Evolutionary conservation across 768 basidiomycete genomes (phyloP).

Genomic region (Gautieria morchelliformis): DNA sequence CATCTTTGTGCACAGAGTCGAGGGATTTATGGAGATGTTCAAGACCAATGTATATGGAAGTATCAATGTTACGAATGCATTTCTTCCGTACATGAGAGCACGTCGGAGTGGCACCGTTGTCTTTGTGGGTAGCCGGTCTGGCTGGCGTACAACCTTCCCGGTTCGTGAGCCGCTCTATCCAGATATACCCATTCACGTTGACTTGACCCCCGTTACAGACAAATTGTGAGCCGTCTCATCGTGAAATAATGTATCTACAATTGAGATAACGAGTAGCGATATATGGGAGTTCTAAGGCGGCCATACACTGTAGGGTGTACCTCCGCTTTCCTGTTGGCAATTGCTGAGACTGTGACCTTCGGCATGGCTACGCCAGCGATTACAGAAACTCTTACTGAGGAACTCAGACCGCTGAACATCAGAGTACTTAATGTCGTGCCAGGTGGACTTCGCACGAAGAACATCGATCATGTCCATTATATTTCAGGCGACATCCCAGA

Average conservation of each 20-base stretch:
- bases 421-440: constrained; percentile 7
- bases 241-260: not conserved
- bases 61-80: constrained; percentile 42
- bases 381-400: not conserved
- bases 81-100: constrained; percentile 42
- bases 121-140: constrained; percentile 43
- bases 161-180: not conserved
- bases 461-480: constrained; percentile 21
- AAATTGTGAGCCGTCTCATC: not conserved
- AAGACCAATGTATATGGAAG: constrained; percentile 36
- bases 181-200: too few species aligned
- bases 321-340: not conserved
- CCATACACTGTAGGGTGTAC: not conserved
- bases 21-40: constrained; percentile 28
- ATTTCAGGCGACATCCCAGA: not conserved
- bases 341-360: not conserved
- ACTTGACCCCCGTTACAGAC: not conserved
- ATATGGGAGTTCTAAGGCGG: not conserved
- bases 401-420: not conserved
- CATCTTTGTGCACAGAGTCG: constrained; percentile 15
- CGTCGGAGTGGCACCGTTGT: constrained; percentile 37
- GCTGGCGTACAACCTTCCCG: constrained; percentile 29
- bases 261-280: not conserved
- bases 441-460: constrained; percentile 2
- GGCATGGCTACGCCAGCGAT: not conserved